These are phyloP conservation scores for Auxenochlorella pyrenoidosa DNA, from an alignment of 139 green algal species.

Conservation along the genomic window DNA sequence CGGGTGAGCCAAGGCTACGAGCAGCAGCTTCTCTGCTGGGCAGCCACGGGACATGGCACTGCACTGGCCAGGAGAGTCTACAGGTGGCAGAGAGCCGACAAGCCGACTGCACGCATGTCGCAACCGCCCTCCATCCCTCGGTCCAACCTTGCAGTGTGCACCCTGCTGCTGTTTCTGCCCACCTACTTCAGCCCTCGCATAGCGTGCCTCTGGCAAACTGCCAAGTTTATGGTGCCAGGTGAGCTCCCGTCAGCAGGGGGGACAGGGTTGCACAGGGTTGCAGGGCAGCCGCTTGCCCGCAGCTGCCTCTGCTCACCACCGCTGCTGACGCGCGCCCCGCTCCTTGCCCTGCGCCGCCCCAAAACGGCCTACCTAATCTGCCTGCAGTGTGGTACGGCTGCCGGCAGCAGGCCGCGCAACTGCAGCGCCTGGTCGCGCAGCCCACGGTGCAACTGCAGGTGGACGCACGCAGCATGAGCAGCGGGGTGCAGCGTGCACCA, in stretches of 20 bases:
- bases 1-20: background rate
- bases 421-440: background rate
- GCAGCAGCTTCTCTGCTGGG: too few species aligned
- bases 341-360: background rate
- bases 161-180: conserved; percentile 44
- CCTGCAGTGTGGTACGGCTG: conserved; percentile 17
- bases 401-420: background rate
- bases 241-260: background rate
- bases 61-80: too few species aligned
- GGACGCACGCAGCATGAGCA: background rate
- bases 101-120: too few species aligned
- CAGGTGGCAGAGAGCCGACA: too few species aligned
- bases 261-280: background rate
- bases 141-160: conserved; percentile 1
- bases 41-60: too few species aligned
- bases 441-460: background rate
- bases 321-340: background rate
- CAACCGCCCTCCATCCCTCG: background rate
- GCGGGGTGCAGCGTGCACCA: background rate
- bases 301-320: background rate
- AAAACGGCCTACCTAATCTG: background rate
- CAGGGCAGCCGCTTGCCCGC: background rate
- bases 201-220: conserved; percentile 48
- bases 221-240: conserved; percentile 33
- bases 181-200: conserved; percentile 43